Evolutionary conservation across 495 filamentous ascomycete species (phyloP).

Genomic region (Penicillium parvum): DNA sequence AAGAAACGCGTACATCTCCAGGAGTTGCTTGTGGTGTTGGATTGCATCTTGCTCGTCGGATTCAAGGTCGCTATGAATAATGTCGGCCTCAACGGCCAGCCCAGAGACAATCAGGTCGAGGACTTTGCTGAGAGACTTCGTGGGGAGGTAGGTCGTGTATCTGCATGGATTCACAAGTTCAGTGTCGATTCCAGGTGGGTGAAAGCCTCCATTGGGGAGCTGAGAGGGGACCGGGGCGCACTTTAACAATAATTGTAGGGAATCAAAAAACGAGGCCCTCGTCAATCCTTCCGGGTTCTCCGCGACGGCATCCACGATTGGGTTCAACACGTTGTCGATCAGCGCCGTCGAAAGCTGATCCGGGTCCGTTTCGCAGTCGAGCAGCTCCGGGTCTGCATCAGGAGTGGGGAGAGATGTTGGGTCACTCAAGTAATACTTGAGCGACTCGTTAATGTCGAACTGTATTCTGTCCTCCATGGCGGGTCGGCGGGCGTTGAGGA

Average conservation of each 20-base stretch:
- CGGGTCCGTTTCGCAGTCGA: slow-evolving; percentile 89
- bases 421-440: slow-evolving; percentile 94
- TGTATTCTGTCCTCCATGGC: slow-evolving; percentile 71
- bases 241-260: slow-evolving; percentile 94
- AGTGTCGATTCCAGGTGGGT: slow-evolving; percentile 49
- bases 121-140: slow-evolving; percentile 80
- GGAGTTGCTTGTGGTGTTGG: slow-evolving; percentile 78
- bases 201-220: slow-evolving; percentile 34
- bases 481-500: slow-evolving; percentile 14
- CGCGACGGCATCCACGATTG: slow-evolving; percentile 89
- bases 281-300: slow-evolving; percentile 85
- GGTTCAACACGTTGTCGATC: slow-evolving; percentile 81
- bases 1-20: slow-evolving; percentile 93
- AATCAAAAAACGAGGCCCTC: slow-evolving; percentile 76
- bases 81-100: slow-evolving; percentile 86
- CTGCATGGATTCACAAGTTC: slow-evolving; percentile 64
- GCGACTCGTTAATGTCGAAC: slow-evolving; percentile 93
- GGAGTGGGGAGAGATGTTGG: slow-evolving; percentile 77
- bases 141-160: slow-evolving; percentile 75
- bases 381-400: slow-evolving; percentile 76
- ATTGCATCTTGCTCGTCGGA: slow-evolving; percentile 84
- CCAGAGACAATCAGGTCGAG: slow-evolving; percentile 91
- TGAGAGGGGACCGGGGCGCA: slow-evolving; percentile 66
- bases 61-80: slow-evolving; percentile 80
- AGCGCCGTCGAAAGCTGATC: slow-evolving; percentile 71